Evolutionary conservation across 2,329 filamentous ascomycete genomes (phyloP), one percentile per base, ranked within the genome.

Genomic region (Ilyonectria destructans): DNA sequence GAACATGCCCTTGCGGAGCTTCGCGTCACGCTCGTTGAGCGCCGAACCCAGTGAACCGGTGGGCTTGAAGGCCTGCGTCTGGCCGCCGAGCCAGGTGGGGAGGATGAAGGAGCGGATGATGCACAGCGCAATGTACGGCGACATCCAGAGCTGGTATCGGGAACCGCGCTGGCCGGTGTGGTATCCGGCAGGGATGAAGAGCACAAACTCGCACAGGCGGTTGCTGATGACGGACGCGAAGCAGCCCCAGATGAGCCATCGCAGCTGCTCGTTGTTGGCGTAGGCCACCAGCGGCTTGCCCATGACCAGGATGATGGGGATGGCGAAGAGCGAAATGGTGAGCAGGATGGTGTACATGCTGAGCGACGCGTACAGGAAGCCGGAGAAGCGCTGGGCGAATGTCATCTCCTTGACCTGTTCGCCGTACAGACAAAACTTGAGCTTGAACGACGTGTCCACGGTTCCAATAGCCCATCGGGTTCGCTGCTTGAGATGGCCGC

Each of bases 71-170:
- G 86, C 88, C 76, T 88, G 85, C 0, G 85, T 78, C 74, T 88
- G 83, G 21, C 88, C 89, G 17, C 89, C 89, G 17, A 91, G 85
- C 88, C 88, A 90, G 8, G 76, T 84, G 29, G 88, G 88, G 3
- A 90, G 81, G 15, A 90, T 71, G 73, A 90, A 90, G 1, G 88
- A 85, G 3, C 87, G 87, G 58, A 90, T 78, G 61, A 90, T 85
- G 72, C 85, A 87, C 12, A 89, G 81, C 0, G 87, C 86, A 67
- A 89, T 87, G 77, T 89, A 91, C 0, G 88, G 88, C 7, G 88
- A 84, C 88, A 90, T 90, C 88, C 89, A 91, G 31, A 90, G 81
- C 77, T 89, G 86, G 69, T 87, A 86, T 4, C 87, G 82, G 2
- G 84, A 83, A 45, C 87, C 87, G 61, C 88, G 83, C 77, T 89